These are phyloP conservation scores for Trichosporon sp. DNA, from an alignment of 1,284 basidiomycete genomes.

Conservation along the genomic window DNA sequence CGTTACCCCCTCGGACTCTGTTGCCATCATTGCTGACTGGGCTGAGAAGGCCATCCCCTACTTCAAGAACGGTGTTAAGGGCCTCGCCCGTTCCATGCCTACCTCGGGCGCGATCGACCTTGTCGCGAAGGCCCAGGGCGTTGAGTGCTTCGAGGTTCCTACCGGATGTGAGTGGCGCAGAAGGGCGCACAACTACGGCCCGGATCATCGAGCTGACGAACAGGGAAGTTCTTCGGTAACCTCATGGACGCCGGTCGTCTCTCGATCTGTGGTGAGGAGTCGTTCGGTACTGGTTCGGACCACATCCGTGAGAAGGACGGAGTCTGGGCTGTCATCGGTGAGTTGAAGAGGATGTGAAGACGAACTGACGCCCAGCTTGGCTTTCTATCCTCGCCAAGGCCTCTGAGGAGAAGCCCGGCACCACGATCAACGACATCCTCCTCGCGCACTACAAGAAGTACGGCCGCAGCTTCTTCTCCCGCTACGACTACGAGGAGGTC, in stretches of 20 bases:
- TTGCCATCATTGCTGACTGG: conserved; percentile 99
- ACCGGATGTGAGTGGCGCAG: conserved; percentile 67
- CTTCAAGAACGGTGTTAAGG: conserved; percentile 91
- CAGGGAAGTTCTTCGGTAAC: conserved; percentile 99
- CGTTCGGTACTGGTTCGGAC: conserved; percentile 98
- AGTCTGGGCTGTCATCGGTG: conserved; percentile 92
- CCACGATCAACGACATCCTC: conserved; percentile 87
- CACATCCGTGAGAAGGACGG: conserved; percentile 99
- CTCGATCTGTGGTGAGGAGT: conserved; percentile 98
- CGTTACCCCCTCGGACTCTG: conserved; percentile 95
- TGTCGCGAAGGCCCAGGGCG: conserved; percentile 90
- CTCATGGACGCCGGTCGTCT: conserved; percentile 97
- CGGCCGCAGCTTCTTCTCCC: conserved; percentile 96
- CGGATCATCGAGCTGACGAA: conserved; percentile 22
- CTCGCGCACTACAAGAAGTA: conserved; percentile 86
- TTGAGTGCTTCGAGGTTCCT: conserved; percentile 94
- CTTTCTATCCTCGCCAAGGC: conserved; percentile 93
- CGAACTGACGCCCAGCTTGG: conserved; percentile 69
- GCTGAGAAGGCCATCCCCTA: conserved; percentile 89
- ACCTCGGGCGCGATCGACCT: conserved; percentile 96
- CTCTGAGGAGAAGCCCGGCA: conserved; percentile 74
- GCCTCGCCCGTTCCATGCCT: conserved; percentile 94
- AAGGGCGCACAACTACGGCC: no score
- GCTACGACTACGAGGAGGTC: conserved; percentile 99
- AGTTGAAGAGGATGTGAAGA: conserved; percentile 34